These are phyloP conservation scores for Krasilnikovozyma curviuscula DNA, from an alignment of 768 basidiomycete species.

Conservation along the genomic window DNA sequence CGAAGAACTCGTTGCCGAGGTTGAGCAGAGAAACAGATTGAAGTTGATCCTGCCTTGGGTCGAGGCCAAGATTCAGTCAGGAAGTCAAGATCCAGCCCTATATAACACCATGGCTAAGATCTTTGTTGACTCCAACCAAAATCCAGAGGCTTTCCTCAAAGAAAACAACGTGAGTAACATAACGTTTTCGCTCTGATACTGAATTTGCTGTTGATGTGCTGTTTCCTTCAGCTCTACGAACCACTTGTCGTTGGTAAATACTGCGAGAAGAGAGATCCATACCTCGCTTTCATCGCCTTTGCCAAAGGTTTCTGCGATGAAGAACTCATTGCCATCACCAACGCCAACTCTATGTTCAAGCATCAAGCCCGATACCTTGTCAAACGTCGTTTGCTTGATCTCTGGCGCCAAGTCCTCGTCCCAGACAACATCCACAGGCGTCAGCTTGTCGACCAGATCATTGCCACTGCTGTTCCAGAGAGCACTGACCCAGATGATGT, in stretches of 20 bases:
- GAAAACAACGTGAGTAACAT: constrained; percentile 73
- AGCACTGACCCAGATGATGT: constrained; percentile 97
- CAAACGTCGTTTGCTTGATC: constrained; percentile 80
- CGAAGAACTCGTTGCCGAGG: constrained; percentile 91
- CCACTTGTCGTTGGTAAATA: constrained; percentile 95
- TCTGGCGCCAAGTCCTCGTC: constrained; percentile 87
- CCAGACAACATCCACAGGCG: constrained; percentile 81
- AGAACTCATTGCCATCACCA: constrained; percentile 87
- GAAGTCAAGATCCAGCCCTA: constrained; percentile 77
- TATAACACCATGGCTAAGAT: constrained; percentile 99
- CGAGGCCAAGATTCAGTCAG: constrained; percentile 77
- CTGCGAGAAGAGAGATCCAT: constrained; percentile 95
- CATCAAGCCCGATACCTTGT: constrained; percentile 96
- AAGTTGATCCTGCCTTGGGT: constrained; percentile 97
- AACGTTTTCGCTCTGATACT: background rate
- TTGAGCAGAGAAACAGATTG: constrained; percentile 83
- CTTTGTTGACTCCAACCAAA: constrained; percentile 94
- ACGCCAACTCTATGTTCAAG: constrained; percentile 99
- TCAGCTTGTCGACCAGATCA: constrained; percentile 80
- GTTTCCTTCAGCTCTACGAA: constrained; percentile 57
- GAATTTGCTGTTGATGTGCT: background rate
- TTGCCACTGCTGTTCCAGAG: constrained; percentile 87
- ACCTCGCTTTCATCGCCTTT: constrained; percentile 95
- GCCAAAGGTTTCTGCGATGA: constrained; percentile 98
- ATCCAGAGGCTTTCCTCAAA: constrained; percentile 92